Conservation (phyloP, 2,329 filamentous ascomycete species). For the Cercospora beticola region DNA sequence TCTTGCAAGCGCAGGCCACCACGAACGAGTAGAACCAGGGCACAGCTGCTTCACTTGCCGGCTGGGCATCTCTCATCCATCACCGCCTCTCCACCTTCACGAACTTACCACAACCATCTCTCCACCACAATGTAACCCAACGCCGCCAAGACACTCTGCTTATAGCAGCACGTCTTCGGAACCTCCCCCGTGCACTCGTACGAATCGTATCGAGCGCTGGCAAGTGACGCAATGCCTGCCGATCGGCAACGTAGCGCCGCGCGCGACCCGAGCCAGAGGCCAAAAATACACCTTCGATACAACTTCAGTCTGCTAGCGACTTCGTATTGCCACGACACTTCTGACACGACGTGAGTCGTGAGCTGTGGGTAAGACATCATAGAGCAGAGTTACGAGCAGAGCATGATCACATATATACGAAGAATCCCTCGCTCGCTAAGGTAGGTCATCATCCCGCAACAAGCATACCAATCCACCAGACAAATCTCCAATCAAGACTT, state of each 20-base stretch:
- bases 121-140: not conserved
- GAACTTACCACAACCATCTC: not conserved
- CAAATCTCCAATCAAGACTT: not conserved
- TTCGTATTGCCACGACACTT: slow-evolving; percentile 4
- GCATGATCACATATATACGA: not conserved
- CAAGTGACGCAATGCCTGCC: not conserved
- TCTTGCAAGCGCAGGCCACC: not conserved
- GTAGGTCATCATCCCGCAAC: not conserved
- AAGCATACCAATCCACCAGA: not conserved
- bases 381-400: not conserved
- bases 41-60: not conserved
- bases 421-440: not conserved
- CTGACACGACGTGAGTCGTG: not conserved
- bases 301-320: not conserved
- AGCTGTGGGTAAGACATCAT: not conserved
- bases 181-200: not conserved
- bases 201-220: not conserved
- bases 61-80: not conserved
- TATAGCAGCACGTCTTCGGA: not conserved
- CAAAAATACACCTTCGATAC: slow-evolving; percentile 1
- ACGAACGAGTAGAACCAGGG: not conserved
- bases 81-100: slow-evolving; percentile 1
- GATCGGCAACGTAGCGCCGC: not conserved
- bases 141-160: not conserved
- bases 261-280: not conserved